Conservation (phyloP, 108 stramenopile species). For the Nitzschia sp. region DNA sequence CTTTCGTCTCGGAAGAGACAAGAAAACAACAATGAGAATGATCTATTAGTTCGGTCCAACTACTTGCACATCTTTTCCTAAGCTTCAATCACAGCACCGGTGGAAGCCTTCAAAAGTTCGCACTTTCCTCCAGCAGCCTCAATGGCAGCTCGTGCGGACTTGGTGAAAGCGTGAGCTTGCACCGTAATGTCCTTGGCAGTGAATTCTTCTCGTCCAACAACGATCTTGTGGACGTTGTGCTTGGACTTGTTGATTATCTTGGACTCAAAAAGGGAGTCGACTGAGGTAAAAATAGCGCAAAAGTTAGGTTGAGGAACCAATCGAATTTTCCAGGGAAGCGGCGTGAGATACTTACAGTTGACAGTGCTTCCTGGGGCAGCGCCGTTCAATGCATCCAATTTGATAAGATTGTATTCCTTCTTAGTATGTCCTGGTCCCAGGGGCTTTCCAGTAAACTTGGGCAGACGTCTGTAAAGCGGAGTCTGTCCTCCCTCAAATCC, state of each 20-base stretch:
- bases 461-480: conserved; percentile 93
- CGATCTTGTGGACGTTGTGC: conserved; percentile 88
- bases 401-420: conserved; percentile 91
- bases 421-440: conserved; percentile 93
- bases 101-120: conserved; percentile 85
- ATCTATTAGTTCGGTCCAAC: not conserved
- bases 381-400: conserved; percentile 82
- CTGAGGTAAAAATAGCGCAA: conserved; percentile 28
- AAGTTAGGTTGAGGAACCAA: too few species aligned
- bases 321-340: not conserved
- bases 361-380: conserved; percentile 74
- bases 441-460: conserved; percentile 92
- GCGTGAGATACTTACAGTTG: conserved; percentile 44
- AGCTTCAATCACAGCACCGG: conserved; percentile 79
- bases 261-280: conserved; percentile 72
- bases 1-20: too few species aligned
- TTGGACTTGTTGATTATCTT: conserved; percentile 87
- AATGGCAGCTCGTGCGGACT: conserved; percentile 85
- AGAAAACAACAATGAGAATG: not conserved
- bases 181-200: conserved; percentile 91
- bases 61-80: conserved; percentile 26
- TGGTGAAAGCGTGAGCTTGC: conserved; percentile 97
- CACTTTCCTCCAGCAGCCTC: conserved; percentile 95
- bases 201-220: conserved; percentile 81
- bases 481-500: conserved; percentile 98